Conservation (phyloP, 306 rosid species). For the Amphicarpaea edgeworthii region DNA sequence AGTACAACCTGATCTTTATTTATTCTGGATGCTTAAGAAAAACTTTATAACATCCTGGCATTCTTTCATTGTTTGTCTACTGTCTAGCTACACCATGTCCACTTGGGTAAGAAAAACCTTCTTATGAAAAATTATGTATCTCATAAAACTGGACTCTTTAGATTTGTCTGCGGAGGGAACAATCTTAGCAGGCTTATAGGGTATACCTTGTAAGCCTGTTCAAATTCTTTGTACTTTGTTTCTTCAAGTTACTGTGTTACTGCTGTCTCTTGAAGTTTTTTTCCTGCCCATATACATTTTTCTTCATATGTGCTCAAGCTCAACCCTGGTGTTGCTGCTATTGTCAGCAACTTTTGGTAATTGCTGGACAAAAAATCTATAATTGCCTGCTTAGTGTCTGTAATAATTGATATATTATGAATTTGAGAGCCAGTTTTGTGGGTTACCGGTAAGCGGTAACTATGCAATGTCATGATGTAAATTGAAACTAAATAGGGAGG, state of each 20-base stretch:
- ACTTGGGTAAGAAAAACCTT: not conserved
- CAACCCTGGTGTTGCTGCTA: not conserved
- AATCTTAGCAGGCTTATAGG: not conserved
- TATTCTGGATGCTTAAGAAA: no score
- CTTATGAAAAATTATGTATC: constrained; percentile 2
- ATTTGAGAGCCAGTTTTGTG: not conserved
- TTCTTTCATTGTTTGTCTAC: not conserved
- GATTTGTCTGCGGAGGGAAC: not conserved
- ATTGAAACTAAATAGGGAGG: no score
- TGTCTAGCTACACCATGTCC: not conserved
- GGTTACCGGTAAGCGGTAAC: no score
- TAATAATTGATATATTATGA: constrained; percentile 6
- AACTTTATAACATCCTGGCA: no score
- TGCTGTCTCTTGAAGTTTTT: not conserved
- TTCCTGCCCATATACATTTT: not conserved
- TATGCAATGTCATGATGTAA: no score
- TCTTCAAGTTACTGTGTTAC: constrained; percentile 11
- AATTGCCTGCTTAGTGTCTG: not conserved
- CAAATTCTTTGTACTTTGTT: not conserved
- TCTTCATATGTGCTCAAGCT: not conserved
- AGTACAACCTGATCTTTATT: no score
- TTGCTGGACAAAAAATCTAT: not conserved
- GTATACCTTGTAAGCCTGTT: not conserved
- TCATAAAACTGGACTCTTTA: not conserved
- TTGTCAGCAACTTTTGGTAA: constrained; percentile 3